Base-by-base conservation (phyloP, 495 filamentous ascomycete species). In the Penicillium robsamsonii region DNA sequence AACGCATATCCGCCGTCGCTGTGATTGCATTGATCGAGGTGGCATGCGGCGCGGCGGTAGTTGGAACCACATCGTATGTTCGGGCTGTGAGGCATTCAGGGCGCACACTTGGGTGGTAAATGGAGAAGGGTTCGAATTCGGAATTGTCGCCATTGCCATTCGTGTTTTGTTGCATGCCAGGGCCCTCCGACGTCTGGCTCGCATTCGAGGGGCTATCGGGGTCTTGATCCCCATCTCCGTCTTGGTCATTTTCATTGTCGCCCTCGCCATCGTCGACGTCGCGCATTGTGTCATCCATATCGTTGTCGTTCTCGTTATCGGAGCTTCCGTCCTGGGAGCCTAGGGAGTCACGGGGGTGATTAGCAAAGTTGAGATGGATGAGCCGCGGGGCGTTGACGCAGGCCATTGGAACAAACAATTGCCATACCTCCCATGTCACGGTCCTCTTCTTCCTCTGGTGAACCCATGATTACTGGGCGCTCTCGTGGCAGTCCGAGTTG, bases 21-120 rank as follows among this genome's bases (percentile, higher is more conserved):
- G 91, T 86, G 43, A 97, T 80, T 4, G 91, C 86, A 65, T 99
- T 99, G 75, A 99, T 90, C 33, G 92, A 97, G 12, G 94, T 99
- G 55, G 89, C 87, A 69, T 96, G 92, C 4, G 94, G 94, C 3
- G 94, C 94, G 13, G 94, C 94, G 69, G 96, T 96, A 22, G 96
- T 97, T 7, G 94, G 94, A 7, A 93, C 87, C 41, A 99, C 96
- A 71, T 99, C 94, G 79, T 97, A 99, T 13, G 85, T 85, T 27
- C 80, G 72, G n/a, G 95, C 94, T 8, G 83, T 87, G 24, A 93
- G 76, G 43, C 84, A 90, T 65, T 96, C 95, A 29, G 87, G 72
- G n/a, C 90, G 87, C 31, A 93, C 77, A 40, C 73, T 81, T 0
- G 89, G 92, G 30, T 84, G 84, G 51, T 75, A 74, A 24, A 66